Conservation (phyloP, 495 filamentous ascomycete species). For the Glutinoglossum americanum region DNA sequence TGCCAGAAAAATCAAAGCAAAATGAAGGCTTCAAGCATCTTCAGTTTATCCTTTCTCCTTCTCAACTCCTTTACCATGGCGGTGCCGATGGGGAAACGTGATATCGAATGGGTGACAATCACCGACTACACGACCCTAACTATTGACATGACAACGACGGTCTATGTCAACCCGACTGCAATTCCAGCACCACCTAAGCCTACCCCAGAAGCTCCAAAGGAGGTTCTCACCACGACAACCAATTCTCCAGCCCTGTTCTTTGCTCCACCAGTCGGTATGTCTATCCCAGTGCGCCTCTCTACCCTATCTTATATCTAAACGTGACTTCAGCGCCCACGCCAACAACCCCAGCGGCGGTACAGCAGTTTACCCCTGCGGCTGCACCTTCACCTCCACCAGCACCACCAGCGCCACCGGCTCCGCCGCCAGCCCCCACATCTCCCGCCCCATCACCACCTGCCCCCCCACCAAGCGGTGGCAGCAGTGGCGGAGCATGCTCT, state of each 20-base stretch:
- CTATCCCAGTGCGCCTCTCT: neutral
- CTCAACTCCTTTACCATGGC: slow-evolving; percentile 14
- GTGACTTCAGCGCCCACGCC: neutral
- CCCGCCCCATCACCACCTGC: neutral
- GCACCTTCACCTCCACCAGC: neutral
- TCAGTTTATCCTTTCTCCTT: slow-evolving; percentile 13
- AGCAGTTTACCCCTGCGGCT: neutral
- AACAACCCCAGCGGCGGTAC: neutral
- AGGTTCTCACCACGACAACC: too few species aligned
- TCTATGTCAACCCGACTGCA: slow-evolving; percentile 14
- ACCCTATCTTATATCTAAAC: neutral
- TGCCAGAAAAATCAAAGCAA: neutral
- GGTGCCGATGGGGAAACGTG: slow-evolving; percentile 18
- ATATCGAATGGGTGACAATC: slow-evolving; percentile 17
- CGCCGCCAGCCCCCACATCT: neutral
- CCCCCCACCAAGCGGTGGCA: neutral
- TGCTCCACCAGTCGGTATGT: neutral
- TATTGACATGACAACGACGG: slow-evolving; percentile 17
- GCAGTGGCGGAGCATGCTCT: neutral
- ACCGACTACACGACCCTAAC: slow-evolving; percentile 16
- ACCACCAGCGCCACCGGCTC: neutral
- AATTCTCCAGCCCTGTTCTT: neutral
- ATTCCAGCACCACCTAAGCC: neutral
- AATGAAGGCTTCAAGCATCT: slow-evolving; percentile 8
- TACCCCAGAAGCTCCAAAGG: neutral